Evolutionary conservation across 2,329 filamentous ascomycete species (phyloP), one percentile per base, ranked within the genome.

Genomic region (Cladosporium sphaerospermum): DNA sequence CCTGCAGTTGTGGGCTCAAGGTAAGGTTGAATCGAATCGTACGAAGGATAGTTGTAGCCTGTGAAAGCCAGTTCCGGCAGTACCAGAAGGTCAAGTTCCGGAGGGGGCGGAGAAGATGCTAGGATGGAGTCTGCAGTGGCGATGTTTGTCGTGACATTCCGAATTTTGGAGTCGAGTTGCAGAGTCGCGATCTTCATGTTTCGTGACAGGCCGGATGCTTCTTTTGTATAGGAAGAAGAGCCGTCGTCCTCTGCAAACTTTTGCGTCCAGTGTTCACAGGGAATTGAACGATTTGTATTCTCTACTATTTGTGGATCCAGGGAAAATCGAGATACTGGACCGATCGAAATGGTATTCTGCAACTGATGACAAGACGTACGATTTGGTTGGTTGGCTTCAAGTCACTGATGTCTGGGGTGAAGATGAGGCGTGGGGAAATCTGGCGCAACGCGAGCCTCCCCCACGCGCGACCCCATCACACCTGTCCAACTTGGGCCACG

Each of bases 31-130:
- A 92, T 89, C 1, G 88, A 77, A 32, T 79, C 72, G 2, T 88
- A 67, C 0, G 83, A 86, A 40, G 79, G 78, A 72, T 91, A 92
- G 66, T 90, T 90, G 73, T 91, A 93, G 31, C 88, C 86, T 82
- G 64, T 78, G 64, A 92, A 89, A 1, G 88, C 85, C 67, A 92
- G 72, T 65, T 92, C 88, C 0, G 88, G 87, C 0, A 92, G 71
- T 0, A 92, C 81, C 0, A 93, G 73, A 31, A 91, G 75, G 63
- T 89, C 85, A 1, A 91, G 64, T n/a, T 77, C 55, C 8, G 40
- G 16, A 18, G 54, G 45, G 44, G 43, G 50, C 34, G 53, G 71
- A 1, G 0, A 76, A 70, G 5, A 76, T 70, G 0, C 75, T 9
- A 92, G 71, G 3, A 91, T 75, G 0, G 75, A 69, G 58, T 90